Conservation (phyloP, 345 rosid genomes). For the Aquilaria sinensis region DNA sequence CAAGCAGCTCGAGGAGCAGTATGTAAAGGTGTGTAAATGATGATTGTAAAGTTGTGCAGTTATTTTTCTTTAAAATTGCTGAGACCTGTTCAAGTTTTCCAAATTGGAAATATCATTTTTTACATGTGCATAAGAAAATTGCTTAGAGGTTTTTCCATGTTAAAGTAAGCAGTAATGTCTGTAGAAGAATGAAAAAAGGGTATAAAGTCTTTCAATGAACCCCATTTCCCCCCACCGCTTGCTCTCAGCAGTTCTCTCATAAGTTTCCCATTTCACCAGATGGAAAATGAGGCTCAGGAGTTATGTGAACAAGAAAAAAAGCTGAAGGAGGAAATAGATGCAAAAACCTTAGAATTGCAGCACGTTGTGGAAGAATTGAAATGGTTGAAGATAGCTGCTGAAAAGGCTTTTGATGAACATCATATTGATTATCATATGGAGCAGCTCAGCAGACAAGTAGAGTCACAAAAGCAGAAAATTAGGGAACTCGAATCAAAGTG, state of each 20-base stretch:
- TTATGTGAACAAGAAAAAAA: conserved; percentile 27
- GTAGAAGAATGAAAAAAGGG: too few relatives aligned
- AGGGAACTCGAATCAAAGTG: conserved; percentile 41
- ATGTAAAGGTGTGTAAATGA: conserved; percentile 35
- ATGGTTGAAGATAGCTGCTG: conserved; percentile 44
- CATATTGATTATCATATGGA: conserved; percentile 40
- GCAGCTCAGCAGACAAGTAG: conserved; percentile 42
- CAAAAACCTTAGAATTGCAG: conserved; percentile 31
- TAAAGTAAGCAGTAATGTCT: too few relatives aligned
- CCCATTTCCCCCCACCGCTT: too few relatives aligned
- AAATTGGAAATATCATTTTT: too few relatives aligned
- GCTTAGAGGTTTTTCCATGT: too few relatives aligned
- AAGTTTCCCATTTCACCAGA: conserved; percentile 30
- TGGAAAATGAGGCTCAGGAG: conserved; percentile 19
- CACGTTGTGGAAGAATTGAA: conserved; percentile 50
- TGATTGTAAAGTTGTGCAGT: background rate
- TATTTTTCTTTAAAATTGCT: too few relatives aligned
- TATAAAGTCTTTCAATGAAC: too few relatives aligned
- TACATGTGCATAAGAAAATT: too few relatives aligned
- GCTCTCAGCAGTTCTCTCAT: background rate
- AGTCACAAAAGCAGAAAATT: conserved; percentile 30
- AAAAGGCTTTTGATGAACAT: conserved; percentile 45
- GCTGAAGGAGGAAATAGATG: conserved; percentile 31
- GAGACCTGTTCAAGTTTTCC: too few relatives aligned
- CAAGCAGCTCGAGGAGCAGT: conserved; percentile 11